A percentile compares a stretch with the other conserved stretches of the same genome.
Conservation (phyloP, 2,329 filamentous ascomycete species). For the Metarhizium humberi region DNA sequence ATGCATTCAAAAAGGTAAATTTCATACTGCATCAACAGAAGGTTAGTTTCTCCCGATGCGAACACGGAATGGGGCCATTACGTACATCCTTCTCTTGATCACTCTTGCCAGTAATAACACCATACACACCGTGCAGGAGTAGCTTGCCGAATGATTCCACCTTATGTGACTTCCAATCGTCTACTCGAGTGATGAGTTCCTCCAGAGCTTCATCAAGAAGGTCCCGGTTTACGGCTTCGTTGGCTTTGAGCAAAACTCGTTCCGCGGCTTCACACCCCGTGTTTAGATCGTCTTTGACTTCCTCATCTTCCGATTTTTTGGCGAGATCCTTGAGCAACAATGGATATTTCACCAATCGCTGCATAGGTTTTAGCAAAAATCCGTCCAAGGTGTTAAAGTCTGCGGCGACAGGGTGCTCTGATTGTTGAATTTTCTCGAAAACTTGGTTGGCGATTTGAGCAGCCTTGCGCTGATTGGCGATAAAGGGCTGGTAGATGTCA, state of each 20-base stretch:
- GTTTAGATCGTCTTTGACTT: conserved; percentile 61
- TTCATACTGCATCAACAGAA: conserved; percentile 60
- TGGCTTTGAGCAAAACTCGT: conserved; percentile 73
- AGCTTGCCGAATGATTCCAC: conserved; percentile 88
- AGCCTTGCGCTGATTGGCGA: conserved; percentile 90
- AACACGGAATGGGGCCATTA: conserved; percentile 8
- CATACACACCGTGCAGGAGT: conserved; percentile 81
- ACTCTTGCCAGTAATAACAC: conserved; percentile 79
- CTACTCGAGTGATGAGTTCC: conserved; percentile 73
- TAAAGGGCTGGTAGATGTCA: conserved; percentile 91
- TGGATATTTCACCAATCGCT: conserved; percentile 90
- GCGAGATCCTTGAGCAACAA: conserved; percentile 81
- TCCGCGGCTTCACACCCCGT: conserved; percentile 75
- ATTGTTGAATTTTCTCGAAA: conserved; percentile 76
- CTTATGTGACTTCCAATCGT: conserved; percentile 93
- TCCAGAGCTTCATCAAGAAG: conserved; percentile 74
- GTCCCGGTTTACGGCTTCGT: conserved; percentile 84
- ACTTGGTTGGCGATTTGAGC: conserved; percentile 74
- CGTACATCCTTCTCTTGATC: conserved; percentile 85
- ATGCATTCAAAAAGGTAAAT: conserved; percentile 97
- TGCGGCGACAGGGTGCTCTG: conserved; percentile 70
- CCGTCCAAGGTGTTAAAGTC: conserved; percentile 83
- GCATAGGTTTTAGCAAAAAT: conserved; percentile 93
- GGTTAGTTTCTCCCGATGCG: conserved; percentile 2
- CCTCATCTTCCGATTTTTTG: conserved; percentile 72